Base-by-base conservation (phyloP, 2,329 filamentous ascomycete genomes). In the Colletotrichum gigasporum region DNA sequence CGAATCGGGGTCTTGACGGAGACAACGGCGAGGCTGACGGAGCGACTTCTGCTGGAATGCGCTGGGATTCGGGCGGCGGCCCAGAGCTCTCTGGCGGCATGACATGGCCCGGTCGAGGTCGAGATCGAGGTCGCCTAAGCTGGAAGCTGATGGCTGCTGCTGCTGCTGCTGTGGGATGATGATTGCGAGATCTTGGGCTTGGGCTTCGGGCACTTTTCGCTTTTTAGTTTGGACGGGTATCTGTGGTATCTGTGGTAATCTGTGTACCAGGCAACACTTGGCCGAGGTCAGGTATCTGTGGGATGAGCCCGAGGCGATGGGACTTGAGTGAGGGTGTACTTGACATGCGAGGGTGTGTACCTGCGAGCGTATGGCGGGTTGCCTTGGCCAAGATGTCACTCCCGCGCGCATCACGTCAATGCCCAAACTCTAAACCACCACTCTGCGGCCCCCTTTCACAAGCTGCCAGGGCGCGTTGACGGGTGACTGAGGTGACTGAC, bases 391-490 rank as follows among this genome's bases (percentile, higher is more conserved):
- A 7, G 44, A 63, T 51, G 59, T 63, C 53, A 63, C 47, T 45
- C 24, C 18, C 34, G 20, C 22, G 35, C 41, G 45, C 16, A 64
- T 61, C 61, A 54, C 50, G 56, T 65, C 62, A 65, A 55, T 55
- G 62, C 48, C 35, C 24, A 16, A 65, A 65, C 48, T 65, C 48
- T 62, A 58, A 58, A 50, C 54, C 20, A 24, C n/a, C 20, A 24
- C 48, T 34, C 28, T 2, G 20, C n/a, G 54, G 39, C 32, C 47
- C 28, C 41, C 26, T 60, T 41, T 28, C 39, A 60, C 41, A 52
- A 52, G 54, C 37, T 63, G 54, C 16, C 22, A 41, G 18, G 32
- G 26, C 56, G 54, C 35, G 34, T 22, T 54, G 57, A 60, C 57
- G 57, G 47, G 20, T 54, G 61, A 64, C 55, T 16, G 42, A n/a